Evolutionary conservation across 2,329 filamentous ascomycete genomes (phyloP).

Genomic region (Phyllosticta paracitricarpa): DNA sequence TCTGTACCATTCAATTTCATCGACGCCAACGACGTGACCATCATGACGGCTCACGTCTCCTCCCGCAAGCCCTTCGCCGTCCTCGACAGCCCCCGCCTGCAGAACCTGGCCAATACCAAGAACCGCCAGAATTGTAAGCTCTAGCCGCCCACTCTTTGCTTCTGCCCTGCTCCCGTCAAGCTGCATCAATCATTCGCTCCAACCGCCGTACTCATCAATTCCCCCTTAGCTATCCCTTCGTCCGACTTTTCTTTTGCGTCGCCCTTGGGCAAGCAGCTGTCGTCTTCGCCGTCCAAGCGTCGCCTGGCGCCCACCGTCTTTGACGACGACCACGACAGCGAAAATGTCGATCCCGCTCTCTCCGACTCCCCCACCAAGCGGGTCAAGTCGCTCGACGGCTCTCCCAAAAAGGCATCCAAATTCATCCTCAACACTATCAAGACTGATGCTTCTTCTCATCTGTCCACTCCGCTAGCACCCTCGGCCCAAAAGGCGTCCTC

Average conservation of each 20-base stretch:
- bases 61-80: constrained; percentile 67
- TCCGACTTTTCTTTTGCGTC: constrained; percentile 16
- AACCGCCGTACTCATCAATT: constrained; percentile 2
- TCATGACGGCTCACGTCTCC: constrained; percentile 20
- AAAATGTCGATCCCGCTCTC: constrained; percentile 49
- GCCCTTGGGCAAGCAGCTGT: constrained; percentile 22
- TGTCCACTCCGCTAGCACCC: constrained; percentile 15
- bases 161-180: background rate
- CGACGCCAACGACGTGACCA: background rate
- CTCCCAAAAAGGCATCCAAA: constrained; percentile 29
- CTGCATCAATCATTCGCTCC: constrained; percentile 1
- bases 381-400: constrained; percentile 34
- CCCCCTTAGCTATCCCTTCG: constrained; percentile 22
- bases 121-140: constrained; percentile 58
- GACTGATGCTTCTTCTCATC: constrained; percentile 17
- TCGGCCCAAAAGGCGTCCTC: constrained; percentile 26
- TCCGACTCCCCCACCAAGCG: constrained; percentile 45
- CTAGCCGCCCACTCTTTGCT: background rate
- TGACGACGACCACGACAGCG: constrained; percentile 40
- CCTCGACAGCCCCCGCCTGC: constrained; percentile 58
- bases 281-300: constrained; percentile 34
- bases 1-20: background rate
- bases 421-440: constrained; percentile 26
- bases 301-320: constrained; percentile 33
- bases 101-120: constrained; percentile 64